These are phyloP conservation scores for Penicillium sumatraense DNA, from an alignment of 2,329 filamentous ascomycete species.

Conservation along the genomic window DNA sequence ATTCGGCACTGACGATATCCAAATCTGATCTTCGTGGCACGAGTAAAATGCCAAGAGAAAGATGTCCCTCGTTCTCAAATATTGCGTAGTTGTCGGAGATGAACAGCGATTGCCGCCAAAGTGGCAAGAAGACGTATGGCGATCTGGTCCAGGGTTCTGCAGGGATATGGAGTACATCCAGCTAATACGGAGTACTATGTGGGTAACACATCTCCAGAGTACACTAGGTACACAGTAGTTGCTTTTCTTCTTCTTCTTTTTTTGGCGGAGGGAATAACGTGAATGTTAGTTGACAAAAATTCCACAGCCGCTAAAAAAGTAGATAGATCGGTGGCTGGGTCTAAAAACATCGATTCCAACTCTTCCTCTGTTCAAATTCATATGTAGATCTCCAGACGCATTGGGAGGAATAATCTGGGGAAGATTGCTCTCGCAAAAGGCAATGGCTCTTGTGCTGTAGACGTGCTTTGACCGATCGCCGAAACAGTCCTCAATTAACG, in stretches of 20 bases:
- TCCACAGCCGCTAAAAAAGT: too few relatives aligned
- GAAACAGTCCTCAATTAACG: background rate
- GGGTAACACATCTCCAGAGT: background rate
- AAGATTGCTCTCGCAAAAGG: background rate
- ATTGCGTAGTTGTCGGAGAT: background rate
- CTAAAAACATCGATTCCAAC: background rate
- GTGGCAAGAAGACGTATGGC: background rate
- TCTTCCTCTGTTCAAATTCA: background rate
- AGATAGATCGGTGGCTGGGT: background rate
- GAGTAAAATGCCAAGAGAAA: background rate
- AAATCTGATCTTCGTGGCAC: background rate
- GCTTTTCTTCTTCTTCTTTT: background rate
- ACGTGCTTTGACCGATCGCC: background rate
- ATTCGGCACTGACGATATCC: background rate
- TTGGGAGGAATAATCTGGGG: background rate
- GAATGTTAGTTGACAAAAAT: too few relatives aligned
- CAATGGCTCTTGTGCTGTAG: background rate
- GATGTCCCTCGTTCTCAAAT: background rate
- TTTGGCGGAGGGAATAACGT: too few relatives aligned
- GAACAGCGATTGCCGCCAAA: background rate
- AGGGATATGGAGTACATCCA: too few relatives aligned
- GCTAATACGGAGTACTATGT: too few relatives aligned
- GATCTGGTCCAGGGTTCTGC: slow-evolving; percentile 1
- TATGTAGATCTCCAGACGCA: background rate
- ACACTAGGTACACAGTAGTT: too few relatives aligned